Evolutionary conservation across 805 yeast genomes (phyloP), one percentile per base, ranked within the genome.

Genomic region (Kluyveromyces dobzhanskii): DNA sequence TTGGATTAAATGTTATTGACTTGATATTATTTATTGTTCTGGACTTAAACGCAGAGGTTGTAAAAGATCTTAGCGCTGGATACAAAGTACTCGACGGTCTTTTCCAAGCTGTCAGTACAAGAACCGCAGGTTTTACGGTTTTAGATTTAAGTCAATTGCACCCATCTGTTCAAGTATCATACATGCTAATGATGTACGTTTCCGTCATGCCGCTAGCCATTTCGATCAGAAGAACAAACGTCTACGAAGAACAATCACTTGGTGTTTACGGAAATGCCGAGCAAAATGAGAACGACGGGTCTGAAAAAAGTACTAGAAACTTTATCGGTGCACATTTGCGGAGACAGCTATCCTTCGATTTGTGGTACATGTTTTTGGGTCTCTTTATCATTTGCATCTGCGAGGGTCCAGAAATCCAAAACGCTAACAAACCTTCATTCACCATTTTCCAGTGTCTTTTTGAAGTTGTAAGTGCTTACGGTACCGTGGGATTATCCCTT

Each of bases 141-240:
- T 75, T 88, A 18, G 77, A 81, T 55, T 61, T 92, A 29, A 65
- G 85, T 2, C 56, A 59, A 30, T 66, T 92, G 32, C 92, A 87
- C 53, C 92, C 97, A 0, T 92, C 95, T 0, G 85, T 90, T 37
- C 95, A 87, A 59, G 94, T 92, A 21, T 78, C 92, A 50, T 92
- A 92, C 58, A 73, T 86, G 78, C 73, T 92, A 44, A 90, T 92
- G 97, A 92, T 92, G 98, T 92, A 92, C 64, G 87, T 92, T 19
- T 90, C 97, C 12, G 97, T 90, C 32, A 69, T 88, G 56, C 99
- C 99, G 1, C 67, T 92, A 50, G 98, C 99, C 24, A 92, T 92
- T 47, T 85, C 96, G 28, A 87, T 92, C 45, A 78, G 99, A 65
- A 75, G 97, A 59, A 92, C 98, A 14, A 92, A 92, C 58, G 99